phyloP scores from a whole-genome alignment of 768 basidiomycete genomes.

The Lactifluus piperatus region DNA sequence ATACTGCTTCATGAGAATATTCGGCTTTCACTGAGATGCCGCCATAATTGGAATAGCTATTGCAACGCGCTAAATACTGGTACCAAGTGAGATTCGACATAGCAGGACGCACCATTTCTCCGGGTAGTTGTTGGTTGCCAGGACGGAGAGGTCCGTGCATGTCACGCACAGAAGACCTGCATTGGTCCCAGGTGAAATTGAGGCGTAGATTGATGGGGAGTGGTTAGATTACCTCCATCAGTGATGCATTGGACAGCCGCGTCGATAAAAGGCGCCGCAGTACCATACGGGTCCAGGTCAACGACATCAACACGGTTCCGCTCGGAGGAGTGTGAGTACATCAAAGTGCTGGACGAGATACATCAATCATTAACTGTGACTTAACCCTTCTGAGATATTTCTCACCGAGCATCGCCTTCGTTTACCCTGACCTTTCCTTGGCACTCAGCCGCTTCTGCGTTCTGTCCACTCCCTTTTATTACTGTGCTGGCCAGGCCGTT shows the following conservation, averaged over 20 bases:
- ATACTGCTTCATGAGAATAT: slow-evolving; percentile 87
- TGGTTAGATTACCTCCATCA: slow-evolving; percentile 60
- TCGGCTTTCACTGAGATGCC: slow-evolving; percentile 87
- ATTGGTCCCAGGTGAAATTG: not conserved
- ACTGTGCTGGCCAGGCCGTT: slow-evolving; percentile 53
- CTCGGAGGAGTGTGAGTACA: slow-evolving; percentile 82
- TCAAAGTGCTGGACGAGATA: slow-evolving; percentile 49
- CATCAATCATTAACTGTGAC: not conserved
- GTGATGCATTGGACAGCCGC: slow-evolving; percentile 82
- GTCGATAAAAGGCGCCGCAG: slow-evolving; percentile 94
- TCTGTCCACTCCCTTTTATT: slow-evolving; percentile 11
- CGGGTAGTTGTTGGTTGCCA: slow-evolving; percentile 89
- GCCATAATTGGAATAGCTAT: slow-evolving; percentile 91
- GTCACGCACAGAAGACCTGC: slow-evolving; percentile 88
- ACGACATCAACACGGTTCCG: slow-evolving; percentile 78
- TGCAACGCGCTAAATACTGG: not conserved
- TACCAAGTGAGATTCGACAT: not conserved
- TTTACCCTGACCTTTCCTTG: slow-evolving; percentile 66
- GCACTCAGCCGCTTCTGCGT: slow-evolving; percentile 6
- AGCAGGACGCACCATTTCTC: slow-evolving; percentile 77
- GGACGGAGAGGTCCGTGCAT: slow-evolving; percentile 90
- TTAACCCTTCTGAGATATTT: not conserved
- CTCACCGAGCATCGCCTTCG: slow-evolving; percentile 91
- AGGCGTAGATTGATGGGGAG: not conserved
- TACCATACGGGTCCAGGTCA: slow-evolving; percentile 98